Base-by-base conservation (phyloP, 2,329 filamentous ascomycete species). In the Colletotrichum shisoi region DNA sequence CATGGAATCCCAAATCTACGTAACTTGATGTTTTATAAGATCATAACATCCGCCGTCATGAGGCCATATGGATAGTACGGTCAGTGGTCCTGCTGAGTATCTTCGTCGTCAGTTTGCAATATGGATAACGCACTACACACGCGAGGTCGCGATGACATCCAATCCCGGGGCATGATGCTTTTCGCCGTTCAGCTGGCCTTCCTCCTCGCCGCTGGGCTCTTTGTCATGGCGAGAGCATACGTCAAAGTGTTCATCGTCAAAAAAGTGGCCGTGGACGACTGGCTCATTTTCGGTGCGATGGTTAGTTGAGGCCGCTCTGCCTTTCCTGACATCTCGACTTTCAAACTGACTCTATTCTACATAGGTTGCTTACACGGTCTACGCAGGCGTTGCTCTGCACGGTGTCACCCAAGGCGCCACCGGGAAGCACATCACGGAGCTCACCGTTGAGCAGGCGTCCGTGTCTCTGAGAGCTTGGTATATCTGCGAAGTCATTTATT, bases 211-310 rank as follows among this genome's bases (percentile, higher is more conserved):
- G 72, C 77, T n/a, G 80, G 77, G 64, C 27, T 79, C 19, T 74
- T 79, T 12, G 74, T 81, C 60, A 68, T 78, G 44, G 70, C 83
- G 44, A 79, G 83, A 17, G 78, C 77, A 9, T 83, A 81, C 71
- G 81, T 83, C 52, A 81, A 82, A 63, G 57, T 77, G 1, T 73
- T 77, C 34, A 72, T 85, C 24, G 74, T 82, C 45, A 81, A 79
- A 57, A 79, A 76, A 37, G 72, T 82, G 40, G 76, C 79, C 0
- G 42, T 77, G 3, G 84, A 85, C 56, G 84, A 86, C 75, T 81
- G 77, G 69, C 72, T 84, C 52, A 83, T 84, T 71, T 74, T 84
- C 24, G 56, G 75, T 34, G 80, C 81, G 3, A 73, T 83, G 74
- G 83, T 85, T 73, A 64, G 74, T 71, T 48, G 4, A 17, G 37